phyloP scores from a whole-genome alignment of 2,329 filamentous ascomycete genomes.

The Fusarium virguliforme region DNA sequence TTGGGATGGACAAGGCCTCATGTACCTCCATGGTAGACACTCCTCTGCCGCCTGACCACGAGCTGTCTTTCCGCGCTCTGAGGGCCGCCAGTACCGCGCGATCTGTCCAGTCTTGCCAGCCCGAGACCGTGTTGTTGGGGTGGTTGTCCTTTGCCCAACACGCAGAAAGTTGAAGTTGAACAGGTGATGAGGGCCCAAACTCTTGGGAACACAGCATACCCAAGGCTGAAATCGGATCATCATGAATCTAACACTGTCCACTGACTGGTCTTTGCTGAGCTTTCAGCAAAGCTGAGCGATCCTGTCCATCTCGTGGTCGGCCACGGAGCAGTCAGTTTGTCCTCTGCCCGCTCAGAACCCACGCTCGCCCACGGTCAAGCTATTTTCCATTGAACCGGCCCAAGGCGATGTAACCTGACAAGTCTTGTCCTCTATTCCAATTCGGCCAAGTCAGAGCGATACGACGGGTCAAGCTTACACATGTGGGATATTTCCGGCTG shows the following conservation, averaged over 20 bases:
- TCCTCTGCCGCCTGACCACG: neutral
- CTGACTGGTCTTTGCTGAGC: conserved; percentile 7
- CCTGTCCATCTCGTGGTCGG: neutral
- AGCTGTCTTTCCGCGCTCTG: neutral
- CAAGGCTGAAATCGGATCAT: conserved; percentile 4
- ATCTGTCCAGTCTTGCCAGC: neutral
- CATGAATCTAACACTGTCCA: conserved; percentile 4
- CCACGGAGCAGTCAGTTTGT: conserved; percentile 6
- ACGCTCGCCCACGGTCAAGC: conserved; percentile 3
- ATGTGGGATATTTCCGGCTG: conserved; percentile 1
- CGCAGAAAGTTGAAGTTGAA: conserved; percentile 5
- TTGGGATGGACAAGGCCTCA: conserved; percentile 6
- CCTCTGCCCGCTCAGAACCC: conserved; percentile 10
- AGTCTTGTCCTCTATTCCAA: conserved; percentile 10
- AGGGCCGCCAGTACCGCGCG: conserved; percentile 9
- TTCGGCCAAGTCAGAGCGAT: conserved; percentile 3
- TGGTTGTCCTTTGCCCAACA: conserved; percentile 3
- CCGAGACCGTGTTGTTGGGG: neutral
- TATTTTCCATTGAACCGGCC: conserved; percentile 7
- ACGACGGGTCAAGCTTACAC: conserved; percentile 2
- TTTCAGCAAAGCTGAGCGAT: conserved; percentile 2
- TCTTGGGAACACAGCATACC: conserved; percentile 4
- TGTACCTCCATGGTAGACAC: neutral
- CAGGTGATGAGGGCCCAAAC: conserved; percentile 6
- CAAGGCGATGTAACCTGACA: conserved; percentile 17